A percentile compares a stretch with the other conserved stretches of the same genome.
Conservation (phyloP, 1,284 basidiomycete genomes). For the Heterobasidion occidentale region DNA sequence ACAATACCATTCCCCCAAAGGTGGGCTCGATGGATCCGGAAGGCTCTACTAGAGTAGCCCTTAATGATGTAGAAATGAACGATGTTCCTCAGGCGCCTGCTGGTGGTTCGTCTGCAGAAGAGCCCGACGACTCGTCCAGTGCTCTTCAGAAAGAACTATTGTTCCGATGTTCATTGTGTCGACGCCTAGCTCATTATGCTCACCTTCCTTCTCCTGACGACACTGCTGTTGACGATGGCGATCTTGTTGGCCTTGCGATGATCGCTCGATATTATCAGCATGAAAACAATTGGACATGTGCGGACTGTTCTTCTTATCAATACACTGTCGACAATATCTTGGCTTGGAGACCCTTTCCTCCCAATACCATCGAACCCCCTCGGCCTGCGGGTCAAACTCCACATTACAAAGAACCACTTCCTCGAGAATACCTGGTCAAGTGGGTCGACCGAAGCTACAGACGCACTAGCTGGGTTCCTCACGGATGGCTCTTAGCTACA, state of each 20-base stretch:
- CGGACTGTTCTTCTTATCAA: constrained; percentile 70
- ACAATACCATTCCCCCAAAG: not conserved
- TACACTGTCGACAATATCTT: constrained; percentile 80
- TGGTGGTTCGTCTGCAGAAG: constrained; percentile 1
- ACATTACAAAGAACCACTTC: constrained; percentile 53
- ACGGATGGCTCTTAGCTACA: constrained; percentile 76
- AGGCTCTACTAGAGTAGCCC: no score
- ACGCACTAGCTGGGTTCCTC: constrained; percentile 81
- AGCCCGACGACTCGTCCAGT: constrained; percentile 2
- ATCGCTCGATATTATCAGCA: constrained; percentile 61
- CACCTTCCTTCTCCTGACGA: constrained; percentile 51
- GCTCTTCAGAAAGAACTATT: constrained; percentile 37
- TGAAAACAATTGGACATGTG: constrained; percentile 64
- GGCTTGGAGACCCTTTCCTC: constrained; percentile 81
- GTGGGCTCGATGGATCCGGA: not conserved
- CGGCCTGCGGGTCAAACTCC: constrained; percentile 33
- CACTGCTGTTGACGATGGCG: constrained; percentile 26
- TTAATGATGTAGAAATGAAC: constrained; percentile 25
- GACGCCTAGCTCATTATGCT: constrained; percentile 71
- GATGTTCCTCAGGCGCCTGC: constrained; percentile 15
- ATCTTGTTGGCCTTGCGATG: constrained; percentile 27
- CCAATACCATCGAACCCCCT: constrained; percentile 46
- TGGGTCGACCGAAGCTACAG: constrained; percentile 75
- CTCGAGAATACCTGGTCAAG: constrained; percentile 87
- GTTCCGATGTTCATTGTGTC: constrained; percentile 79